Evolutionary conservation across 441 rosid species (phyloP), one percentile per base, ranked within the genome.

Genomic region (Pelargonium fulgidum): DNA sequence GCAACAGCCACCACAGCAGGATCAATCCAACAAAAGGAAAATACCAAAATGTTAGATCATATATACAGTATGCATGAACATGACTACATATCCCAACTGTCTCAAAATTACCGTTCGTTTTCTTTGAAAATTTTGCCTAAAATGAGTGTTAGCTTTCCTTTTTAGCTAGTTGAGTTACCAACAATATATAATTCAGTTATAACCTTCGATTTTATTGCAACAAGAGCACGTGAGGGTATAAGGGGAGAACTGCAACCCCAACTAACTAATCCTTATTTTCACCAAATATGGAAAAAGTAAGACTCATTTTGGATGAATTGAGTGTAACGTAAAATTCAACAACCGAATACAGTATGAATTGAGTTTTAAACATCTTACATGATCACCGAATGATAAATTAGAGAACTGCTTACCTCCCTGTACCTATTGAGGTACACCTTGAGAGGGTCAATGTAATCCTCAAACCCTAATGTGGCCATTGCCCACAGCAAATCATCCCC

Each of bases 401-500:
- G 52, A 8, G 22, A 29, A n/a, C 11, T 66, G 12, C 50, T 65
- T 70, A 93, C 96, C 91, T 93, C 99, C 72, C 99, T 83, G 69
- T 91, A 93, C 81, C 92, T 84, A 70, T 83, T 42, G 17, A 94
- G 84, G 80, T 94, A 91, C 76, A 80, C 48, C 81, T 91, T 94
- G 7, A 94, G 86, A 1, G 99, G 99, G 41, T 91, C 97, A 33
- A 91, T 92, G 76, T 94, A 94, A 67, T 91, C 97, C 87, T 91
- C 97, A 80, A 94, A 94, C 69, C 97, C 99, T 83, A 94, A 78
- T 16, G 97, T 94, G 0, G 96, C 96, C 96, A 94, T 94, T 45
- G 97, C 96, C 96, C 96, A 94, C 45, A 94, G 86, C 81, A 94
- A 83, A 82, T 94, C 99, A 68, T 94, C 99, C 61, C 97, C 98